Conservation (phyloP, 106 monocot genomes). For the Dendrobium catenatum region DNA sequence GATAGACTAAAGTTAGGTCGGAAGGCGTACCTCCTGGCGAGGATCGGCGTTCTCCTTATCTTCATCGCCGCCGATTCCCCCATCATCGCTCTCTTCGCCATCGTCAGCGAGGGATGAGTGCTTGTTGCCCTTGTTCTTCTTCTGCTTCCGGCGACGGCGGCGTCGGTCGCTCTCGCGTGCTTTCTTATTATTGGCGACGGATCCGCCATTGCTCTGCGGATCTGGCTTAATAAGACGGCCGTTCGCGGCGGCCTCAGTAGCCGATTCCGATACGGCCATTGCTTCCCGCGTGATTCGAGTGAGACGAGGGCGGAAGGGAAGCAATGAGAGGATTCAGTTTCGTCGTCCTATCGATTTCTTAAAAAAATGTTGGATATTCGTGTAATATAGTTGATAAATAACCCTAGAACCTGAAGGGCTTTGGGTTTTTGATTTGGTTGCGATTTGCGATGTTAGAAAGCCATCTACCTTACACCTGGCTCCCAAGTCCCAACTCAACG, state of each 20-base stretch:
- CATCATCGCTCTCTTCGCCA: constrained; percentile 26
- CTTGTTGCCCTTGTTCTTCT: constrained; percentile 61
- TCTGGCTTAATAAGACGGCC: constrained; percentile 10
- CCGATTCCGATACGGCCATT: constrained; percentile 14
- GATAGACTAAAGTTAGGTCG: background rate
- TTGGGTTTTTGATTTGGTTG: too few relatives aligned
- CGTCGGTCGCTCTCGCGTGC: constrained; percentile 69
- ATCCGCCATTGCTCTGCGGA: constrained; percentile 18
- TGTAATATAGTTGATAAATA: too few relatives aligned
- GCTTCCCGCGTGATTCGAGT: background rate
- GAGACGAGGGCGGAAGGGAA: background rate
- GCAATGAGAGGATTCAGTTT: background rate
- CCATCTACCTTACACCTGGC: too few relatives aligned
- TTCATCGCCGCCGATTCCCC: constrained; percentile 12
- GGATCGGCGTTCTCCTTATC: constrained; percentile 33
- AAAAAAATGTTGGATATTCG: too few relatives aligned
- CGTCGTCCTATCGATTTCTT: background rate
- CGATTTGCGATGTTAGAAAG: too few relatives aligned
- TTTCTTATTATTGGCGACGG: constrained; percentile 51
- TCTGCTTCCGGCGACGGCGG: constrained; percentile 80
- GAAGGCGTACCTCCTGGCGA: constrained; percentile 23
- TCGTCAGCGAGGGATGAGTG: constrained; percentile 4
- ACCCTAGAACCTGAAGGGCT: too few relatives aligned
- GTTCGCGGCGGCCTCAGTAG: background rate
- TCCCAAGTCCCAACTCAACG: too few relatives aligned